Conservation (phyloP, 352 stramenopile genomes). For the Globisporangium radiosum region DNA sequence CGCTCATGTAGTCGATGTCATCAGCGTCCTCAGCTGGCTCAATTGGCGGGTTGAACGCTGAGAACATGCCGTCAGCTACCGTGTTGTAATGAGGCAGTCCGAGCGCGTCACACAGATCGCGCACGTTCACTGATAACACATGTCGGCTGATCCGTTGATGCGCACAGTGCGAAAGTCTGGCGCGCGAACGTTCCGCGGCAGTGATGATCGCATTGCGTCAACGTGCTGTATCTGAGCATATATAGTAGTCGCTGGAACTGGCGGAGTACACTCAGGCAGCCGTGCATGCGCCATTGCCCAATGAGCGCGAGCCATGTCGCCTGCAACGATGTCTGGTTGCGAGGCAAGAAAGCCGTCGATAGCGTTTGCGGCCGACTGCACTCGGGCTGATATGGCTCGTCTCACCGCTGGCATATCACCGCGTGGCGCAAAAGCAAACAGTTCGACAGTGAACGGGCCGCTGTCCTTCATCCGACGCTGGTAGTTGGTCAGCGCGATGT, state of each 20-base stretch:
- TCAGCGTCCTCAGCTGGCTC: background rate
- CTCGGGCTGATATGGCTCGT: background rate
- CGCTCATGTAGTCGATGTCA: background rate
- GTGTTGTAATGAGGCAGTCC: background rate
- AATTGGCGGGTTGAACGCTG: background rate
- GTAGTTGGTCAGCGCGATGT: background rate
- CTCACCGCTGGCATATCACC: background rate
- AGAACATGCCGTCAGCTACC: background rate
- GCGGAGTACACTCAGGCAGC: conserved; percentile 2
- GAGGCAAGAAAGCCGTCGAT: background rate
- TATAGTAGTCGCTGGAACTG: background rate
- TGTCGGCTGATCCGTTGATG: background rate
- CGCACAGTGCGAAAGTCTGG: background rate
- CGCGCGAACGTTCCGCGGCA: background rate
- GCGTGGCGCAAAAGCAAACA: background rate
- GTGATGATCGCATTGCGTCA: background rate
- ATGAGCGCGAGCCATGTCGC: conserved; percentile 10
- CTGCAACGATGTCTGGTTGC: conserved; percentile 5
- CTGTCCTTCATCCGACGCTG: background rate
- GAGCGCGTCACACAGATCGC: background rate
- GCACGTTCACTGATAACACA: background rate
- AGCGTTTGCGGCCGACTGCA: background rate
- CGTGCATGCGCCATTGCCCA: conserved; percentile 9
- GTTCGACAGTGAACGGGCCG: background rate
- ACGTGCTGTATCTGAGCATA: background rate